These are phyloP conservation scores for Candida dajiaensis DNA, from an alignment of 805 yeast genomes.

Conservation along the genomic window DNA sequence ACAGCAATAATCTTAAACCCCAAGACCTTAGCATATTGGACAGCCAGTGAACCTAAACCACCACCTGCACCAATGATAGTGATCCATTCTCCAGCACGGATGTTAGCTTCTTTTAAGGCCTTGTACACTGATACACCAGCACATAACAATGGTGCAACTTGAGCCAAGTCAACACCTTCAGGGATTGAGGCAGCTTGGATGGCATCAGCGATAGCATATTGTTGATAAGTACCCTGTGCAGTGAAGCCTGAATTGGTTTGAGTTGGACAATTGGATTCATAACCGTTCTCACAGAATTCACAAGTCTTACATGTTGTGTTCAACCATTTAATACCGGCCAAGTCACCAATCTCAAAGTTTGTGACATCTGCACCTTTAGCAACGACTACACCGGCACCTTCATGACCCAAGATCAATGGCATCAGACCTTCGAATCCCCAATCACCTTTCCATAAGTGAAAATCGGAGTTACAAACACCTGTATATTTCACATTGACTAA, in stretches of 20 bases:
- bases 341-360: slow-evolving; percentile 51
- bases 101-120: slow-evolving; percentile 69
- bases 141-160: slow-evolving; percentile 71
- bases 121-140: slow-evolving; percentile 87
- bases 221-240: slow-evolving; percentile 81
- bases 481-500: slow-evolving; percentile 51
- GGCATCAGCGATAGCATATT: slow-evolving; percentile 79
- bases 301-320: slow-evolving; percentile 53
- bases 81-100: slow-evolving; percentile 62
- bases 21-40: slow-evolving; percentile 68
- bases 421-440: slow-evolving; percentile 49
- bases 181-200: slow-evolving; percentile 76
- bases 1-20: slow-evolving; percentile 61
- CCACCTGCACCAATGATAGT: slow-evolving; percentile 71
- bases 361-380: slow-evolving; percentile 45
- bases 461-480: slow-evolving; percentile 58
- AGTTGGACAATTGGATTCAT: slow-evolving; percentile 59
- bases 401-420: slow-evolving; percentile 57
- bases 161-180: slow-evolving; percentile 59
- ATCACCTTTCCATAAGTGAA: slow-evolving; percentile 59
- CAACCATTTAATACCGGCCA: slow-evolving; percentile 57
- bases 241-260: slow-evolving; percentile 72
- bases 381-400: slow-evolving; percentile 58
- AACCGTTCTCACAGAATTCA: slow-evolving; percentile 44
- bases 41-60: slow-evolving; percentile 64